Conservation (phyloP, 345 rosid genomes). For the Eucalyptus polyanthemos region DNA sequence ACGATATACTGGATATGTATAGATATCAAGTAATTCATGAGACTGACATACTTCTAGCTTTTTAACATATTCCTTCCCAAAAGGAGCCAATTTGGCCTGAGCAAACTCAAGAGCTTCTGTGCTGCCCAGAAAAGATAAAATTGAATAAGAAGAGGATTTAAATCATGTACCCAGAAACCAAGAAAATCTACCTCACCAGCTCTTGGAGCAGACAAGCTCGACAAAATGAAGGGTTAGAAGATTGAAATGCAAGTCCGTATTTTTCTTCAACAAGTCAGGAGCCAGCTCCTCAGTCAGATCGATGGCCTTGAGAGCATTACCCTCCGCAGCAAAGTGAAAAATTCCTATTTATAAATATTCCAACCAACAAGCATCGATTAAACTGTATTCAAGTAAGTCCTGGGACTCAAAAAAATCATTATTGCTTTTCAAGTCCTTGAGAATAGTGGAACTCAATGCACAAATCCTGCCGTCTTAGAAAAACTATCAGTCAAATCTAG, state of each 20-base stretch:
- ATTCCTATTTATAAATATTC: conserved; percentile 30
- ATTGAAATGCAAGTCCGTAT: conserved; percentile 76
- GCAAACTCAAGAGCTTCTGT: conserved; percentile 85
- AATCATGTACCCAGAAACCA: not conserved
- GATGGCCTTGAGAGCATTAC: conserved; percentile 75
- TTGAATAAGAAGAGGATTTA: not conserved
- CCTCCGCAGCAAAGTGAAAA: conserved; percentile 46
- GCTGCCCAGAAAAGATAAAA: conserved; percentile 35
- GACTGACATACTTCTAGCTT: conserved; percentile 74
- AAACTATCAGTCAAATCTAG: not conserved
- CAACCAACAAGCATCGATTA: not conserved
- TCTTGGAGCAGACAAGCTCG: conserved; percentile 50
- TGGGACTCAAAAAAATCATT: not conserved
- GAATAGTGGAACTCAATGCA: not conserved
- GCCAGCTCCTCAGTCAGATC: conserved; percentile 81
- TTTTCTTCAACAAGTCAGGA: conserved; percentile 55
- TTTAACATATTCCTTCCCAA: conserved; percentile 58
- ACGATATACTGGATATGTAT: not conserved
- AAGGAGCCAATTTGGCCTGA: conserved; percentile 61
- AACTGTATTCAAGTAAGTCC: not conserved
- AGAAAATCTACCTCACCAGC: conserved; percentile 30
- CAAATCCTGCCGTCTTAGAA: not conserved
- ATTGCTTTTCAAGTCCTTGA: not conserved
- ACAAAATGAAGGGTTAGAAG: conserved; percentile 88
- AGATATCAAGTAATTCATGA: not conserved